Evolutionary conservation across 257 asterid genomes (phyloP).

Genomic region (Solanum okadae): DNA sequence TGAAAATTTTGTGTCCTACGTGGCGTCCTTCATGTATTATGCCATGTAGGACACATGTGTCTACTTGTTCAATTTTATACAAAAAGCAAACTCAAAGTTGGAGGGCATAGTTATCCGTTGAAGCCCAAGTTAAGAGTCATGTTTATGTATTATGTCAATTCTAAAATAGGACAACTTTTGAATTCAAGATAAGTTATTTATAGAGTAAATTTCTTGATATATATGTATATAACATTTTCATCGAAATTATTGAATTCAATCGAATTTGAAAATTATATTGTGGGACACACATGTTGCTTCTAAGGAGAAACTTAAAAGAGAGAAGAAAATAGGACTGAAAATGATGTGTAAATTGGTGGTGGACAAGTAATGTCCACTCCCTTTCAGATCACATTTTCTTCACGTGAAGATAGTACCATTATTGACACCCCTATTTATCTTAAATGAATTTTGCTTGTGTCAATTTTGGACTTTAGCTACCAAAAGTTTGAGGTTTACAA

Average conservation of each 20-base stretch:
- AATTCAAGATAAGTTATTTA: neutral
- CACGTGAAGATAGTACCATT: constrained; percentile 35
- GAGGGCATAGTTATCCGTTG: too few species aligned
- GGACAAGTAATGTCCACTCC: constrained; percentile 16
- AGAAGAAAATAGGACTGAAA: neutral
- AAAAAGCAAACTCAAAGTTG: too few species aligned
- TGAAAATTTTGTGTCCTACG: too few species aligned
- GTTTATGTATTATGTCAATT: too few species aligned
- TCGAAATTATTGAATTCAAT: too few species aligned
- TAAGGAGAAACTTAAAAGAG: neutral
- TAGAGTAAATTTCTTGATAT: neutral
- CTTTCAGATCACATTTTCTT: constrained; percentile 16
- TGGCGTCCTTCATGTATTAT: too few species aligned
- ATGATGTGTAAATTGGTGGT: neutral
- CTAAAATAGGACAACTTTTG: neutral
- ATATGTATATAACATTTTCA: too few species aligned
- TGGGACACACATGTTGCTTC: neutral
- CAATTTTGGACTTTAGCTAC: neutral
- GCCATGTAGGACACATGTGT: too few species aligned
- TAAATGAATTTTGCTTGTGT: neutral
- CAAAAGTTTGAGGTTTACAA: neutral
- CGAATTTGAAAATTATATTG: neutral
- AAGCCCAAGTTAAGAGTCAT: too few species aligned
- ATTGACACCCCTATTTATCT: neutral
- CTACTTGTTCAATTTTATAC: too few species aligned